Percentiles rank a stretch among this genome's conserved stretches.
phyloP scores from a whole-genome alignment of 352 stramenopile species.

The Pilasporangium apinafurcum region DNA sequence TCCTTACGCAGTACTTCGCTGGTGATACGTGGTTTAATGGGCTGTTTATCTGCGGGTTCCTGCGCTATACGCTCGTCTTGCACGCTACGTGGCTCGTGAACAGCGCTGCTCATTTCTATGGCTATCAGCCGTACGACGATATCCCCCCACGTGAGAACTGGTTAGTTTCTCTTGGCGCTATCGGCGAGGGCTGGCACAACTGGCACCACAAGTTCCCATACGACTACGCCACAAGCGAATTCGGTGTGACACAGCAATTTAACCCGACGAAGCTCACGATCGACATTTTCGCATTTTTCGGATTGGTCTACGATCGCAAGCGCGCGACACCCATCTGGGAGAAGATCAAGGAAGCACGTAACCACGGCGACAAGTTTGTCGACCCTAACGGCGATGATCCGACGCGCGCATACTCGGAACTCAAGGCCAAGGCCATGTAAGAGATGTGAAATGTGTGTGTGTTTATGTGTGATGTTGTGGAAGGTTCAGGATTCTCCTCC shows the following conservation, averaged over 20 bases:
- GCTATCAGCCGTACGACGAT: slow-evolving; percentile 96
- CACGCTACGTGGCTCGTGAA: slow-evolving; percentile 99
- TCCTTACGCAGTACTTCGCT: slow-evolving; percentile 82
- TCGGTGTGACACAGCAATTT: slow-evolving; percentile 94
- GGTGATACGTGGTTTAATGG: slow-evolving; percentile 93
- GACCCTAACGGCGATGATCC: slow-evolving; percentile 57
- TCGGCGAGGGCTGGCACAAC: slow-evolving; percentile 99
- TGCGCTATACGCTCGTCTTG: slow-evolving; percentile 93
- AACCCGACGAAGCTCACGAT: slow-evolving; percentile 98
- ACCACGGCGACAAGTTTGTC: slow-evolving; percentile 27
- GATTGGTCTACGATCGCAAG: slow-evolving; percentile 94
- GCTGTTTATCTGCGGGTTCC: slow-evolving; percentile 94
- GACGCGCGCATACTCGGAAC: slow-evolving; percentile 42
- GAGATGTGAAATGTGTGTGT: too few species aligned
- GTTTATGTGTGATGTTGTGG: too few species aligned
- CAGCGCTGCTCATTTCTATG: slow-evolving; percentile 96
- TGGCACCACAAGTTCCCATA: slow-evolving; percentile 99
- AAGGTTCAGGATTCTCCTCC: too few species aligned
- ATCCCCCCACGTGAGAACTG: slow-evolving; percentile 97
- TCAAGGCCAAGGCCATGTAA: too few species aligned
- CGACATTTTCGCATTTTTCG: slow-evolving; percentile 87
- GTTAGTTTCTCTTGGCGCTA: slow-evolving; percentile 92
- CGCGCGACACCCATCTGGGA: slow-evolving; percentile 91
- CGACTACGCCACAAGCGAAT: slow-evolving; percentile 98
- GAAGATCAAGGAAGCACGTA: slow-evolving; percentile 79